Base-by-base conservation (phyloP, 1,139 yeast species). In the Hyphopichia pseudoburtonii region DNA sequence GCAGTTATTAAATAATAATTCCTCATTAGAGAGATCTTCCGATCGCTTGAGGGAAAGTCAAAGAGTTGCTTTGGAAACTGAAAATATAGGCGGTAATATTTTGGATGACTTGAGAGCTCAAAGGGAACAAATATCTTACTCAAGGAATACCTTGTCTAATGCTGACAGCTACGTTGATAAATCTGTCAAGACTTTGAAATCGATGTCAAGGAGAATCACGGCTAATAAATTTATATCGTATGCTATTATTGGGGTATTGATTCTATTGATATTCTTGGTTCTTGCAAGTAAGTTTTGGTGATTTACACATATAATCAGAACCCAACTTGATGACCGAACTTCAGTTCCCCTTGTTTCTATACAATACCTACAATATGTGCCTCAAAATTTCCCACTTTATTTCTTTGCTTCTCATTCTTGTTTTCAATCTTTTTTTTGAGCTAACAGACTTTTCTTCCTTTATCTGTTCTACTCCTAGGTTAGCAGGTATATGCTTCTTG, bases 161-260 rank as follows among this genome's bases (percentile, higher is more conserved):
- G 97, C 98, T 0, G 97, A 94, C 56, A 80, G 86, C 1, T 89
- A 90, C 53, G 96, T 94, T 37, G 98, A 92, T 61, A 82, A 85
- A 56, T 83, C 95, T 38, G 78, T 94, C 42, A 78, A 86, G 42
- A 94, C 98, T 1, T 69, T 94, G 53, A 82, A 88, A 52, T 76
- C 88, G 17, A 94, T 94, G 98, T 85, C 96, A 22, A 76, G 97
- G 61, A 70, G 98, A 53, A 75, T 92, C 72, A 90, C 95, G n/a
- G 95, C 97, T 4, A 94, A 94, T 63, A 85, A 89, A 61, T 75
- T 90, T 50, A 87, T 94, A 44, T 89, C 96, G 41, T 88, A 89
- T 52, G 96, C 95, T n/a, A 92, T 94, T 41, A 92, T 94, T 42
- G 96, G 86, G 2, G 90, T 92, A 12, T 75, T 94, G 53, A 80